Percentiles rank a stretch among this genome's conserved stretches.
Evolutionary conservation across 169 alveolate genomes (phyloP).

Genomic region (Cryptosporidium ubiquitum): DNA sequence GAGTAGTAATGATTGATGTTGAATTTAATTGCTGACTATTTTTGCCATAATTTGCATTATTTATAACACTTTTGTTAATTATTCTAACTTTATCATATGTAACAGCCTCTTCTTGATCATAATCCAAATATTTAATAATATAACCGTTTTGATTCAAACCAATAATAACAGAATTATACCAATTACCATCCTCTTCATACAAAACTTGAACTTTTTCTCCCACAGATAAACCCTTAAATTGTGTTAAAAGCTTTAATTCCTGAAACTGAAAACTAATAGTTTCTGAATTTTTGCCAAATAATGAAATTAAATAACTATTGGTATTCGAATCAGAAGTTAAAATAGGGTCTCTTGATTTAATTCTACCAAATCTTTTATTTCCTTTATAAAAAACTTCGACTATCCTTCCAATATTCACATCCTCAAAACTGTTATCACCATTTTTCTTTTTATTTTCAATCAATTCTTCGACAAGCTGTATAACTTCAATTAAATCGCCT

Average conservation of each 20-base stretch:
- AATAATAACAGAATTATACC: slow-evolving; percentile 29
- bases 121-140: slow-evolving; percentile 19
- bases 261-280: not conserved
- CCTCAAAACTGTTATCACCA: not conserved
- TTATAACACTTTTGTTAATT: not conserved
- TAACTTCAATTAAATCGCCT: slow-evolving; percentile 26
- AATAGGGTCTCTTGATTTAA: not conserved
- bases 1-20: slow-evolving; percentile 28
- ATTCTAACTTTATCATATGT: slow-evolving; percentile 36
- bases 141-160: slow-evolving; percentile 28
- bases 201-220: slow-evolving; percentile 41
- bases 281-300: slow-evolving; percentile 10
- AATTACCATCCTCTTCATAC: slow-evolving; percentile 51
- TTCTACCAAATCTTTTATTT: slow-evolving; percentile 46
- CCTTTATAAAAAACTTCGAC: slow-evolving; percentile 21
- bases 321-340: not conserved
- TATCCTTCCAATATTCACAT: slow-evolving; percentile 6
- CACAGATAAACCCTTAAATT: slow-evolving; percentile 6
- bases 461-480: slow-evolving; percentile 7
- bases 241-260: slow-evolving; percentile 9
- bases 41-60: not conserved
- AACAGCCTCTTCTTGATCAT: slow-evolving; percentile 36
- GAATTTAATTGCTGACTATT: not conserved
- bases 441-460: not conserved
- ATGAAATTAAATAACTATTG: not conserved